Conservation (phyloP, 1,284 basidiomycete genomes). For the Sanghuangporus baumii region DNA sequence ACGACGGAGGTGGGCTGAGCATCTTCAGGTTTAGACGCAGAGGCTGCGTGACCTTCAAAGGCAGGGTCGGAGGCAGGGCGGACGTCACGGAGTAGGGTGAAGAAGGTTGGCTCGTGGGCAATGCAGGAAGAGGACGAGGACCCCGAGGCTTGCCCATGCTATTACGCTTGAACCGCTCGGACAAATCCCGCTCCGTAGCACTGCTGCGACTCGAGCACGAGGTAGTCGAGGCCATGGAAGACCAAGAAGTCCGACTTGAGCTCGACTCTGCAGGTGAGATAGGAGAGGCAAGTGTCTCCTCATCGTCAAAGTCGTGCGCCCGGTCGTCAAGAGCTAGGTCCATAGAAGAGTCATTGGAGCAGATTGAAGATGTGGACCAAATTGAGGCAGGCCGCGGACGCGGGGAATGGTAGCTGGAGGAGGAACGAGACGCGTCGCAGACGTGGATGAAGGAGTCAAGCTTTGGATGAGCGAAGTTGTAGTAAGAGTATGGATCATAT, state of each 20-base stretch:
- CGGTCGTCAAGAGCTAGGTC: conserved; percentile 6
- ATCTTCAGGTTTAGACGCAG: conserved; percentile 9
- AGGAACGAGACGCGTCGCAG: neutral
- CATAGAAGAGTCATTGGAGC: conserved; percentile 13
- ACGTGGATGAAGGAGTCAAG: neutral
- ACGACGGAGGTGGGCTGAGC: conserved; percentile 7
- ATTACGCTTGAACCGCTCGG: conserved; percentile 1
- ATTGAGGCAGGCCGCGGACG: conserved; percentile 8
- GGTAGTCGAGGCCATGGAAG: conserved; percentile 7
- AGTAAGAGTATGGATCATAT: conserved; percentile 15
- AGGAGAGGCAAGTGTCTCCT: conserved; percentile 9
- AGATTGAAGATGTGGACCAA: conserved; percentile 15
- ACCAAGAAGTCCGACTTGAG: conserved; percentile 10
- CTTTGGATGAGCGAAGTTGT: neutral
- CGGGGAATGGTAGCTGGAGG: conserved; percentile 2
- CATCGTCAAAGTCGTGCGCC: conserved; percentile 5
- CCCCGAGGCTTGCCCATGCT: conserved; percentile 9
- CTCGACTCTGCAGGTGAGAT: conserved; percentile 15
- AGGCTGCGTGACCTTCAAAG: conserved; percentile 1
- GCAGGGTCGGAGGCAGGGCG: neutral
- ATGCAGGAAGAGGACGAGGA: conserved; percentile 14
- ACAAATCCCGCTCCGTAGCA: neutral
- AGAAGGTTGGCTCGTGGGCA: conserved; percentile 11
- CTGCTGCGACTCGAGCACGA: neutral
- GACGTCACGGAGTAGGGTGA: conserved; percentile 8